Evolutionary conservation across 2,329 filamentous ascomycete genomes (phyloP).

Genomic region (Trichophyton benhamiae): DNA sequence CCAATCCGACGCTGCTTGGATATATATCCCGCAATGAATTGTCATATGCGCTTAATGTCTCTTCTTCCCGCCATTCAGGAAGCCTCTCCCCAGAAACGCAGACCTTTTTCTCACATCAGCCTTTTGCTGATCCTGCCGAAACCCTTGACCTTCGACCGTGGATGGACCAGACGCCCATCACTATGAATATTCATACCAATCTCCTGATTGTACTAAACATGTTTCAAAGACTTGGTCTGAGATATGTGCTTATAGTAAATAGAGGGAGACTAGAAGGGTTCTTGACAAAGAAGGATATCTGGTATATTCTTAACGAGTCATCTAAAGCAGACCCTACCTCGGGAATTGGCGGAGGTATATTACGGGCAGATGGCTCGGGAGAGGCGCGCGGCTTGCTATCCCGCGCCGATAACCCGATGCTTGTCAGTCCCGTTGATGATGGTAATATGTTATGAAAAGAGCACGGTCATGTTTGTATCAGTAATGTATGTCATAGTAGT

Average conservation of each 20-base stretch:
- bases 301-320: conserved; percentile 76
- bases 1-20: conserved; percentile 68
- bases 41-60: conserved; percentile 61
- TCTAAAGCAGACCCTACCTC: conserved; percentile 38
- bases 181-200: conserved; percentile 61
- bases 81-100: conserved; percentile 58
- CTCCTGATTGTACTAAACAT: conserved; percentile 81
- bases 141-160: conserved; percentile 84
- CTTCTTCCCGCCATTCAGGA: conserved; percentile 33
- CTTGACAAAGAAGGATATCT: conserved; percentile 94
- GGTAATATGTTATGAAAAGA: neutral
- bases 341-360: conserved; percentile 20
- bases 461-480: neutral
- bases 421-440: neutral
- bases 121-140: conserved; percentile 61
- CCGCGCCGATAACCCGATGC: neutral
- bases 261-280: conserved; percentile 70
- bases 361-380: conserved; percentile 18
- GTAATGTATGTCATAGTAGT: neutral
- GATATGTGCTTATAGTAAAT: conserved; percentile 81
- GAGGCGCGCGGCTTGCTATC: conserved; percentile 20
- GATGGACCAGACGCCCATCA: conserved; percentile 98
- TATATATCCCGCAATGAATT: conserved; percentile 92
- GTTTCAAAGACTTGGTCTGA: conserved; percentile 85
- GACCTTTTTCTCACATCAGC: conserved; percentile 73